phyloP scores from a whole-genome alignment of 2,329 filamentous ascomycete genomes.

The Claviceps arundinis region DNA sequence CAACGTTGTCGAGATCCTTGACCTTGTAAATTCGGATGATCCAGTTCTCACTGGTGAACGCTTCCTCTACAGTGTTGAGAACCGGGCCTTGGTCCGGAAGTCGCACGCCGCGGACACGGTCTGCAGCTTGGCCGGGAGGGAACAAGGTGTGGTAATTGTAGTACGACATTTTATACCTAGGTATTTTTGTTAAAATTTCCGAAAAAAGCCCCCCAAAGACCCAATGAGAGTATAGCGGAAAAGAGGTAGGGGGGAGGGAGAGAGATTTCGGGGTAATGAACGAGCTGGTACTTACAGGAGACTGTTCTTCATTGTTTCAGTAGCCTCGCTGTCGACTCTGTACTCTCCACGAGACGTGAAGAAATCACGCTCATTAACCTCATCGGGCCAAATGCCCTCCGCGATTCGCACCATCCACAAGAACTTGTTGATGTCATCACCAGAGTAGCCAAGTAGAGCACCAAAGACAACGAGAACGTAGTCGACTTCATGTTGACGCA shows the following conservation, averaged over 20 bases:
- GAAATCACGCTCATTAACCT: slow-evolving; percentile 93
- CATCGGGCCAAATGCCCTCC: slow-evolving; percentile 98
- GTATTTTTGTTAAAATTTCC: slow-evolving; percentile 7
- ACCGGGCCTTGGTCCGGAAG: slow-evolving; percentile 76
- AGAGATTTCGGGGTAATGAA: neutral
- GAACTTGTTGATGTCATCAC: slow-evolving; percentile 99
- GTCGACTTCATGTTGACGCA: slow-evolving; percentile 96
- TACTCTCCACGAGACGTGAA: slow-evolving; percentile 93
- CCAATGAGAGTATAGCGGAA: no score
- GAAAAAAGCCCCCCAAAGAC: no score
- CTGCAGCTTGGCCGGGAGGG: slow-evolving; percentile 76
- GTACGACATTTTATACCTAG: slow-evolving; percentile 99
- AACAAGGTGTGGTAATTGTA: slow-evolving; percentile 93
- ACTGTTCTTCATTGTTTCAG: slow-evolving; percentile 96
- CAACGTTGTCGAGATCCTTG: slow-evolving; percentile 95
- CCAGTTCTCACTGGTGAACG: slow-evolving; percentile 99
- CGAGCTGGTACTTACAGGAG: slow-evolving; percentile 63
- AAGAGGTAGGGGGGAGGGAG: no score
- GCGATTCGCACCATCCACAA: slow-evolving; percentile 99
- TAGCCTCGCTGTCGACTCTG: slow-evolving; percentile 82
- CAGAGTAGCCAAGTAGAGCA: slow-evolving; percentile 89
- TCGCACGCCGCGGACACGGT: slow-evolving; percentile 71
- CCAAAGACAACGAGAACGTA: slow-evolving; percentile 98
- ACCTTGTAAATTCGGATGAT: slow-evolving; percentile 99
- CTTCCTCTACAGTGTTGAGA: slow-evolving; percentile 84